Evolutionary conservation across 2,329 filamentous ascomycete genomes (phyloP).

Genomic region (Hypoxylon sp.): DNA sequence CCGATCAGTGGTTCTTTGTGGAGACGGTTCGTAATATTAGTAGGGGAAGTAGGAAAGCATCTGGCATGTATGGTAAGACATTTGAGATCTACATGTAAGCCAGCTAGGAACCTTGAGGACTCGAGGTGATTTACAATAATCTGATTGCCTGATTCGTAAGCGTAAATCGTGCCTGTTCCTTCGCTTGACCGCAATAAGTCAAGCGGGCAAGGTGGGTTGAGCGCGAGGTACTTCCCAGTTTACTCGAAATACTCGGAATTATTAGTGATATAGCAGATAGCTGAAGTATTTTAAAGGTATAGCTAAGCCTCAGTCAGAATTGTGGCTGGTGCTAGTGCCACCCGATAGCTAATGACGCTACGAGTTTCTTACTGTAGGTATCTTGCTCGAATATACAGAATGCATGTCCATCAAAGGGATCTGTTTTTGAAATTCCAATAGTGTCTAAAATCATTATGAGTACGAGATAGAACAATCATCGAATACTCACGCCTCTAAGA

Average conservation of each 20-base stretch:
- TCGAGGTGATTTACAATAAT: not conserved
- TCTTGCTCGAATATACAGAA: not conserved
- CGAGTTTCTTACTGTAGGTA: not conserved
- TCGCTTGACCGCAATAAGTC: slow-evolving; percentile 1
- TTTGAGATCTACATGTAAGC: not conserved
- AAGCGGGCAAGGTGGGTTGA: slow-evolving; percentile 2
- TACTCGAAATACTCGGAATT: slow-evolving; percentile 8
- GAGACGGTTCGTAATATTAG: not conserved
- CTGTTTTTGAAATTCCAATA: not conserved
- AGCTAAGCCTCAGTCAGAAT: not conserved
- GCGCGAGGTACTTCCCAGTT: slow-evolving; percentile 7
- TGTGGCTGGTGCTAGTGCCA: slow-evolving; percentile 11
- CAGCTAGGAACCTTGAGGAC: not conserved
- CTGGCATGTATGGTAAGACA: not conserved
- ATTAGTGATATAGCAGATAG: not conserved
- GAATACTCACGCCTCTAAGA: not conserved
- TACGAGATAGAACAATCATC: not conserved
- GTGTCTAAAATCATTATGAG: not conserved
- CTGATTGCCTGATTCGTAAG: slow-evolving; percentile 38
- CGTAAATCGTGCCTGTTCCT: slow-evolving; percentile 6
- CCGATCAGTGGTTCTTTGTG: not conserved
- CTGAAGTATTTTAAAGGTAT: not conserved
- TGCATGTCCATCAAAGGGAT: not conserved
- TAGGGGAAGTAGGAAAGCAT: not conserved
- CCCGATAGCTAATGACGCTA: slow-evolving; percentile 1